Evolutionary conservation across 2,329 filamentous ascomycete genomes (phyloP), one percentile per base, ranked within the genome.

Genomic region (Cyphellophora europaea): DNA sequence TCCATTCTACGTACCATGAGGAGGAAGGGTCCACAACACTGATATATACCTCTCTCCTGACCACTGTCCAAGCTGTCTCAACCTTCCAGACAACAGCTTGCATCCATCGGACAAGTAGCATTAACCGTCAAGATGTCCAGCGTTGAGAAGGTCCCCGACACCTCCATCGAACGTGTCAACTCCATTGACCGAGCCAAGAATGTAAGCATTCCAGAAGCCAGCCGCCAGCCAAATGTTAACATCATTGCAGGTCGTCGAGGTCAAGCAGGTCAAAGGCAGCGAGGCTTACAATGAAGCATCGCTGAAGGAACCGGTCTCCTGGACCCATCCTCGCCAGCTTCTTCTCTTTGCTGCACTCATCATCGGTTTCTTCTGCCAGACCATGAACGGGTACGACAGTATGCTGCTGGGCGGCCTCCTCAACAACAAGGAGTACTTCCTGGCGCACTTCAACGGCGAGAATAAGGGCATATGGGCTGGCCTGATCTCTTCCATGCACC

Each of bases 331-430:
- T 11, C 40, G 40, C 16, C 36, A 38, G 3, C 12, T 47, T 33
- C 38, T 47, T 11, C 39, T 51, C 15, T 42, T 48, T 32, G 29
- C 38, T 16, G 28, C 25, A 15, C 36, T 43, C 11, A 17, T 51
- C 32, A 37, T 53, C 14, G 62, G 58, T 19, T 66, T 61, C 48
- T 58, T 63, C 43, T 62, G 58, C 40, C 68, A 65, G 15, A 72
- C 67, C 6, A 66, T 69, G 62, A 73, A 74, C 50, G 72, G 72
- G 17, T 76, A 70, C 43, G 72, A 77, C 44, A 71, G 71, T 23
- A 71, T 67, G 17, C 62, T 78, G 32, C 70, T 74, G 48, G 67
- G 66, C 37, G 65, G 65, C 21, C 53, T 74, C 12, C 51, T 67
- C 12, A 62, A 65, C 25, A 73, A 74, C 54, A 48, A 43, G 31